These are phyloP conservation scores for Porogramme epimiltina DNA, from an alignment of 1,284 basidiomycete species.

Conservation along the genomic window DNA sequence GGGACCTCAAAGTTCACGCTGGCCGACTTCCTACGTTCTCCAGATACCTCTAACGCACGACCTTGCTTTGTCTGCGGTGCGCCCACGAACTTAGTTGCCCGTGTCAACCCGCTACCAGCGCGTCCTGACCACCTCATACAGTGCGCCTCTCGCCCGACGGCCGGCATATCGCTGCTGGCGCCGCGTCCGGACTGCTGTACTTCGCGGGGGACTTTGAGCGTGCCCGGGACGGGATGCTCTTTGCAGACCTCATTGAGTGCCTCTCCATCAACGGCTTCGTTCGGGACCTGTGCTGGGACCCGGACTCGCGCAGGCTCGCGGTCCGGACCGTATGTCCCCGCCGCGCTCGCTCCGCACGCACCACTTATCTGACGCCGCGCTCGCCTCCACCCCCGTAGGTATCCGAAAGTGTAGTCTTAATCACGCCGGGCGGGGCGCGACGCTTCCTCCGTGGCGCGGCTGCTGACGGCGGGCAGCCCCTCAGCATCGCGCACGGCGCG, in stretches of 20 bases:
- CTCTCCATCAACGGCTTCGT: conserved; percentile 15
- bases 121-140: not conserved
- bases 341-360: not conserved
- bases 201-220: conserved; percentile 24
- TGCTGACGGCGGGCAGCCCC: not conserved
- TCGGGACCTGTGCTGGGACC: conserved; percentile 18
- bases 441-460: not conserved
- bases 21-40: too few relatives aligned
- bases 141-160: conserved; percentile 28
- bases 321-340: conserved; percentile 12
- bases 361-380: not conserved
- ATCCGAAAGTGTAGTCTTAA: conserved; percentile 16
- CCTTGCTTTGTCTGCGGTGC: too few relatives aligned
- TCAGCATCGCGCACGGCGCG: not conserved
- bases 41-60: too few relatives aligned
- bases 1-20: too few relatives aligned
- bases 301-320: conserved; percentile 11
- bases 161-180: conserved; percentile 22
- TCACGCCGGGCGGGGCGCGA: conserved; percentile 11
- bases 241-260: conserved; percentile 12
- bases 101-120: too few relatives aligned
- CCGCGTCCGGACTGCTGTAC: conserved; percentile 24
- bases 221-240: conserved; percentile 12
- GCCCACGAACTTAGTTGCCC: too few relatives aligned
- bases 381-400: not conserved